Conservation (phyloP, 2,329 filamentous ascomycete genomes). For the Ascochyta koolunga region DNA sequence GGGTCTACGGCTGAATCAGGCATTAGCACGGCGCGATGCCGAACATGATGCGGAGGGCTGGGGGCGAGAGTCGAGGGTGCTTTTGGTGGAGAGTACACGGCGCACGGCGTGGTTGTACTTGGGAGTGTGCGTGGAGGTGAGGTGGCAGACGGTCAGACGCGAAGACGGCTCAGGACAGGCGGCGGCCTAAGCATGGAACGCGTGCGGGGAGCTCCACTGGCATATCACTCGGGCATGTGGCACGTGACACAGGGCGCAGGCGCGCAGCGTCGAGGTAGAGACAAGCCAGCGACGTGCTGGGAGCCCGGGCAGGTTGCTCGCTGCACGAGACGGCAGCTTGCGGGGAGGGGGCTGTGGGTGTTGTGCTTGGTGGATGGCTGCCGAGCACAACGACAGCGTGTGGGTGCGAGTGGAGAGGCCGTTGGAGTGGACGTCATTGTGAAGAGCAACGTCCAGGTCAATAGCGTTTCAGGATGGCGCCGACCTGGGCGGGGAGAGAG, state of each 20-base stretch:
- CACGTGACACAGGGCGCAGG: slow-evolving; percentile 6
- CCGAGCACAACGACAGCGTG: background rate
- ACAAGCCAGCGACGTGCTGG: too few species aligned
- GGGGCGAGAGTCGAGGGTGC: slow-evolving; percentile 1
- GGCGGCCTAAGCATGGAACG: slow-evolving; percentile 11
- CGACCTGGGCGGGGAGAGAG: slow-evolving; percentile 12
- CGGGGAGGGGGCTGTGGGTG: too few species aligned
- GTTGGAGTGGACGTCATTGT: slow-evolving; percentile 20
- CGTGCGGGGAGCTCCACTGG: slow-evolving; percentile 11
- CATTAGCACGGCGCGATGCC: background rate
- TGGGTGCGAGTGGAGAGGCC: slow-evolving; percentile 15
- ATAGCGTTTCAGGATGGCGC: slow-evolving; percentile 31
- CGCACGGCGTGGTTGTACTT: slow-evolving; percentile 1
- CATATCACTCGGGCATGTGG: slow-evolving; percentile 6
- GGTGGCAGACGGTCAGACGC: slow-evolving; percentile 1
- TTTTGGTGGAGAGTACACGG: background rate
- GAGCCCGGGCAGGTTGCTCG: too few species aligned
- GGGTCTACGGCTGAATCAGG: background rate
- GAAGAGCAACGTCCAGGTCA: too few species aligned
- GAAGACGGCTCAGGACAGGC: slow-evolving; percentile 19
- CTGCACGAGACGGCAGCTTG: background rate
- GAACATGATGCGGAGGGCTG: slow-evolving; percentile 1
- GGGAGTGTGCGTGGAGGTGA: background rate
- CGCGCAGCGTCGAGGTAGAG: too few species aligned
- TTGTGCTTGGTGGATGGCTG: too few species aligned